Conservation (phyloP, 2,329 filamentous ascomycete genomes). For the Colletotrichum plurivorum region DNA sequence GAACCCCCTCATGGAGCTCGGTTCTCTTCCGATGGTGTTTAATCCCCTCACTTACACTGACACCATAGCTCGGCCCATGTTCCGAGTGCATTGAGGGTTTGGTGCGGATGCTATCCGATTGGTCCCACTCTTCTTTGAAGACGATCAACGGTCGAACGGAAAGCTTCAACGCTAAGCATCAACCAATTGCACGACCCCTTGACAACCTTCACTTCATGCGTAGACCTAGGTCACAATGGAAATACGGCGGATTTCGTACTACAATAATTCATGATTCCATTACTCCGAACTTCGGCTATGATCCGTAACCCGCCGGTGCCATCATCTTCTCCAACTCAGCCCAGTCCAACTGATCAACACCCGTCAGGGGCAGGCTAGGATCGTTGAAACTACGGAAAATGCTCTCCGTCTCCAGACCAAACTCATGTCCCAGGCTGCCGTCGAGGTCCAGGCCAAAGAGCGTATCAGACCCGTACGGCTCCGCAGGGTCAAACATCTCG, state of each 20-base stretch:
- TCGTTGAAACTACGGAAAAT: slow-evolving; percentile 49
- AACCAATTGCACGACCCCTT: neutral
- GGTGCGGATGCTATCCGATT: slow-evolving; percentile 30
- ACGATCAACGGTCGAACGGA: slow-evolving; percentile 29
- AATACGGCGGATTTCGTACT: neutral
- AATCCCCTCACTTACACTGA: neutral
- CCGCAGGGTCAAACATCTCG: slow-evolving; percentile 31
- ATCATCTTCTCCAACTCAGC: slow-evolving; percentile 48
- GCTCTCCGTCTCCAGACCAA: slow-evolving; percentile 44
- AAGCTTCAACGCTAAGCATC: neutral
- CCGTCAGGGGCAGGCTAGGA: slow-evolving; percentile 46
- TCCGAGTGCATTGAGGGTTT: neutral
- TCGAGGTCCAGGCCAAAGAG: slow-evolving; percentile 40
- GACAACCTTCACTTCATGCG: neutral
- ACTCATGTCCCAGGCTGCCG: slow-evolving; percentile 43
- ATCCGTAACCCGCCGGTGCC: slow-evolving; percentile 28
- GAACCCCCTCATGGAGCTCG: slow-evolving; percentile 9
- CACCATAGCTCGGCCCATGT: slow-evolving; percentile 5
- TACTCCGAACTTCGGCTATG: neutral
- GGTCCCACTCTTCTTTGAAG: neutral
- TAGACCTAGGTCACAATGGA: neutral
- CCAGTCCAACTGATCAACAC: slow-evolving; percentile 49
- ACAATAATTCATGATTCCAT: neutral
- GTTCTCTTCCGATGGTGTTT: slow-evolving; percentile 28
- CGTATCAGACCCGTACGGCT: slow-evolving; percentile 32